Evolutionary conservation across 1,284 basidiomycete genomes (phyloP), one percentile per base, ranked within the genome.

Genomic region (Gomphus sp.): DNA sequence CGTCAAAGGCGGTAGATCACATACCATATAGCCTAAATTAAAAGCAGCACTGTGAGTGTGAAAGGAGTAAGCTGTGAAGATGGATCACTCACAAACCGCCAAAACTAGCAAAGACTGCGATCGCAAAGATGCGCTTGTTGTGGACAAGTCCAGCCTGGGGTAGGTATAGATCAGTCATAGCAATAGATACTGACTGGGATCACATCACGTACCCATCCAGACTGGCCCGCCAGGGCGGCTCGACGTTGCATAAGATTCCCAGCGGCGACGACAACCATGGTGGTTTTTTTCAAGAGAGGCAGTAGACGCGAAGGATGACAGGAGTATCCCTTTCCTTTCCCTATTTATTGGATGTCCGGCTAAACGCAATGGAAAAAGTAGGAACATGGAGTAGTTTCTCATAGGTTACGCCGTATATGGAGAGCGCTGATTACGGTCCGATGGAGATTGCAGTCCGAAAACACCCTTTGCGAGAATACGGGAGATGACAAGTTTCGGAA

Each of bases 21-120:
- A 41, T 55, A 80, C 80, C 80, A 73, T 82, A 83, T 33, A 84
- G 72, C 47, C 80, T 43, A n/a, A 3, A n/a, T n/a, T 82, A 51
- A 50, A 31, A 10, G 58, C 2, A 48, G n/a, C n/a, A n/a, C 4
- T 28, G 28, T 60, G 41, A 18, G 33, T 60, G 41, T 37, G 14
- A 43, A 7, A 43, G 1, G 8, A 47, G 4, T 48, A 34, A 14
- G 33, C 44, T 47, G 16, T 28, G n/a, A 25, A 39, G 8, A 47
- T n/a, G 41, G n/a, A 31, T 18, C n/a, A 73, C 83, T 71, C 67
- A 85, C 83, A 87, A 66, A 64, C 85, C 85, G 69, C 85, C 85
- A 31, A 87, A 73, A 12, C 84, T 86, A 4, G 85, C 85, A 65
- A 87, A 87, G n/a, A 88, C 76, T 11, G 84, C 80, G 56, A 85